Base-by-base conservation (phyloP, 805 yeast species). In the Yamadazyma ubonensis region DNA sequence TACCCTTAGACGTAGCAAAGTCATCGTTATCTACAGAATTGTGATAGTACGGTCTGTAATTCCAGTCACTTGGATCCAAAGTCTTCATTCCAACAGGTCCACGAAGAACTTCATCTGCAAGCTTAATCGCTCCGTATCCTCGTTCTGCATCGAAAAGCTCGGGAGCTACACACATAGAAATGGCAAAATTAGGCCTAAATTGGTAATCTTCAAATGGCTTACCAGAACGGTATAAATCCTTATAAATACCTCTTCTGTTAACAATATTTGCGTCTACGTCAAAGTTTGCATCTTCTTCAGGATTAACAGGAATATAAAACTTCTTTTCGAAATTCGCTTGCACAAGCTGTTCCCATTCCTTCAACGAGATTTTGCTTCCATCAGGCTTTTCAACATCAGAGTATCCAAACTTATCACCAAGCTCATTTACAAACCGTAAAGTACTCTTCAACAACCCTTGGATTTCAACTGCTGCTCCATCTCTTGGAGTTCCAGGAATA, bases 401-500 rank as follows among this genome's bases (percentile, higher is more conserved):
- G 52, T 78, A 75, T 15, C 74, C 63, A 56, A 87, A 91, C 25
- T 66, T 46, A 0, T 85, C 86, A 33, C 78, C 60, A 46, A 88
- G 62, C 30, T 76, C 73, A 50, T 78, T 72, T 14, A 87, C 89
- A 75, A 89, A 93, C 46, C 96, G 70, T 53, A 91, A 66, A 1
- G 86, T 64, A 61, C 96, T 86, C 64, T 90, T 90, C 55, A 93
- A 65, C 44, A 91, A 67, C 0, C 97, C 99, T 51, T 79, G 88
- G 42, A 91, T 84, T 61, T 91, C 99, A 41, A 91, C 73, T 2
- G 95, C 96, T 1, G 97, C 96, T 26, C 99, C 99, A 62, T 90
- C 96, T 57, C 99, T 77, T 17, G 99, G 98, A 0, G 98, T 91
- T 2, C 98, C 99, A 1, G 99, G 99, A 25, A 78, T 70, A n/a